Percentiles rank a stretch among this genome's conserved stretches.
These are phyloP conservation scores for Exophiala sp. DNA, from an alignment of 2,329 filamentous ascomycete species.

Conservation along the genomic window DNA sequence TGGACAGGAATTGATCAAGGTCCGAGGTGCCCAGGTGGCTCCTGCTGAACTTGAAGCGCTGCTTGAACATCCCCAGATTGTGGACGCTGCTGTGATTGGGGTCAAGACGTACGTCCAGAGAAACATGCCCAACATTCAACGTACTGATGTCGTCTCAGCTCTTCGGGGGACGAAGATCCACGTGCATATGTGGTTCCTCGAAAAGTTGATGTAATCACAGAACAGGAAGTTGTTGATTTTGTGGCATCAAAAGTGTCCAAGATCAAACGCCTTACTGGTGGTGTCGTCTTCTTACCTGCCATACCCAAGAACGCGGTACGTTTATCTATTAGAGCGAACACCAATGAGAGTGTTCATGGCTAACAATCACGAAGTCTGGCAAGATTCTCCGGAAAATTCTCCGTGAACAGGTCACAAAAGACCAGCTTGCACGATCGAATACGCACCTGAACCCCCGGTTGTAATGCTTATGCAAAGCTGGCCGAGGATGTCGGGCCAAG, in stretches of 20 bases:
- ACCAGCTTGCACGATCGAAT: too few species aligned
- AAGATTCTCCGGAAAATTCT: too few species aligned
- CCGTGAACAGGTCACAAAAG: too few species aligned
- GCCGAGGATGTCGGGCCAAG: too few species aligned
- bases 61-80: slow-evolving; percentile 40
- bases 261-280: neutral
- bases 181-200: slow-evolving; percentile 43
- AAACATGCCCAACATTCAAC: neutral
- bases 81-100: slow-evolving; percentile 46
- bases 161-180: slow-evolving; percentile 29
- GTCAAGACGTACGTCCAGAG: slow-evolving; percentile 30
- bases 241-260: neutral
- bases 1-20: neutral
- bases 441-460: too few species aligned
- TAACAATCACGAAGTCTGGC: too few species aligned
- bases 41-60: slow-evolving; percentile 46
- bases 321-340: too few species aligned
- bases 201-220: slow-evolving; percentile 5
- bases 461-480: too few species aligned
- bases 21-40: slow-evolving; percentile 40
- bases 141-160: slow-evolving; percentile 1
- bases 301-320: slow-evolving; percentile 3
- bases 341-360: too few species aligned
- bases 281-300: neutral
- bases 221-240: slow-evolving; percentile 22